Base-by-base conservation (phyloP, 208 protist genomes). In the Willaertia magna region DNA sequence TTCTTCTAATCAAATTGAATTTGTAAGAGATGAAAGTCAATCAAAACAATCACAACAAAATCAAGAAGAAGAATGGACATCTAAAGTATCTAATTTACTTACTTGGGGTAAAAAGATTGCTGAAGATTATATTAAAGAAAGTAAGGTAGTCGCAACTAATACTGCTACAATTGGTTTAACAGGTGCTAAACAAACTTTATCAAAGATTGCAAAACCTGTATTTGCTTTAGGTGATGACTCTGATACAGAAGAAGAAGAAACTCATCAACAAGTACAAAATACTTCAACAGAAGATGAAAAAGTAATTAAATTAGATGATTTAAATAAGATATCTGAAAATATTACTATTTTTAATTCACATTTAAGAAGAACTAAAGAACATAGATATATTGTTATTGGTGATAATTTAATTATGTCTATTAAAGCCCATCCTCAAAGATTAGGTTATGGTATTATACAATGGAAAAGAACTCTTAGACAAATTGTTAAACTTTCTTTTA, bases 401-500 rank as follows among this genome's bases (percentile, higher is more conserved):
- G 43, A 47, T 18, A 81, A 81, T 51, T 51, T 81, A 30, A 81
- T 81, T 4, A 26, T 81, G 40, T 51, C 43, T 39, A 2, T 81
- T 18, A 81, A 81, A 18, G 26, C 76, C 18, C 76, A 81, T 51
- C 76, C 76, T 26, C 18, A 26, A 26, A 49, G 48, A 12, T 18
- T 81, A 3, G 16, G 22, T 52, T 26, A n/a, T 39, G 76, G 43
- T 6, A 47, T 81, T 39, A 81, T 81, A 39, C 20, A 30, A 9
- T 81, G 76, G 76, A 51, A 81, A 18, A 47, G 44, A 51, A 81
- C 76, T 44, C 14, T 81, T 40, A 46, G 76, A 51, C 76, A 81
- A 51, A 26, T 81, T 4, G 14, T n/a, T 22, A 81, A 51, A 12
- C 22, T 81, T 20, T n/a, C 76, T 0, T 81, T 42, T 51, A 30